Evolutionary conservation across 2,329 filamentous ascomycete species (phyloP), one percentile per base, ranked within the genome.

Genomic region (Torrubiella hemipterigena): DNA sequence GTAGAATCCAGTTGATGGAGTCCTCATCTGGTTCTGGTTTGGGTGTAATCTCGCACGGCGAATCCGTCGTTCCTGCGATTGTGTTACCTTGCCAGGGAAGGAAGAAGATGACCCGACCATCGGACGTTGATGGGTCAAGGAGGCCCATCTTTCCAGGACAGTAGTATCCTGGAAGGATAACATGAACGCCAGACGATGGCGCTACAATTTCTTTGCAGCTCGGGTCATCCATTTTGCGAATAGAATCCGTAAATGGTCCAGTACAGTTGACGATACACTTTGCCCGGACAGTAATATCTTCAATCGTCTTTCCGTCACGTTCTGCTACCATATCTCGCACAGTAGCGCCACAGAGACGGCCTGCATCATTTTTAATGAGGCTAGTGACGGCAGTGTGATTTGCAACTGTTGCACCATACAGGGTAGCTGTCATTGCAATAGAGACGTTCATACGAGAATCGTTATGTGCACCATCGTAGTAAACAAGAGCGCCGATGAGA

Each of bases 371-470:
- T 55, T 89, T 93, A 40, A 79, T 69, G 23, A 93, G 64, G 25
- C 69, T 62, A 6, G 77, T 87, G 32, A 93, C 82, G 53, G 91
- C 81, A 47, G 85, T 62, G 55, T 93, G 81, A 55, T 89, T 93
- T 37, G 85, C 73, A 23, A 91, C 72, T 4, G 82, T 93, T 33
- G 77, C 74, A 19, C 84, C 84, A 50, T 91, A 93, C 26, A 93
- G 61, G n/a, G 84, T 82, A 34, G 84, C 83, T 13, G 85, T 93
- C 74, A 89, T 83, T 14, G 82, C 84, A 35, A 93, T 66, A 7
- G 82, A 87, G 17, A 91, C 80, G 50, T 93, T 93, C 84, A 93
- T 93, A 30, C 85, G 74, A 14, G 84, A 91, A 55, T 93, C 85
- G 49, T 93, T 93, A 59, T 93, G 85, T 18, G 82, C 83, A 44